Percentiles rank a stretch among this genome's conserved stretches.
phyloP scores from a whole-genome alignment of 176 grass and related monocot species.

The Avena atlantica region DNA sequence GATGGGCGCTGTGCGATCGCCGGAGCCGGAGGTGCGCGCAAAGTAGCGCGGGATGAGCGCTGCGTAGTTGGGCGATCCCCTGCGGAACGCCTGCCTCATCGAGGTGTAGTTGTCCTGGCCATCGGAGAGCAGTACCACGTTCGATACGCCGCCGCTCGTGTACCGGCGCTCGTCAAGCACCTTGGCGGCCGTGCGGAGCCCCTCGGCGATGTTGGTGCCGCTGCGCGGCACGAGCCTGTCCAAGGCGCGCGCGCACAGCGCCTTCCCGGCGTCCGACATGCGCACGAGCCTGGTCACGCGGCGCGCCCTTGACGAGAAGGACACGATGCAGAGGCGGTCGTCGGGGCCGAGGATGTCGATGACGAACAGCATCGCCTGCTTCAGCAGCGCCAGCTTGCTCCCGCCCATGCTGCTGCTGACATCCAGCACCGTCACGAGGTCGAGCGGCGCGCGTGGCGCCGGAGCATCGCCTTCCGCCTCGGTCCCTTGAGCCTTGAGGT shows the following conservation, averaged over 20 bases:
- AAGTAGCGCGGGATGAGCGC: constrained; percentile 44
- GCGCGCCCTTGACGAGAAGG: constrained; percentile 49
- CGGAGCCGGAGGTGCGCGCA: background rate
- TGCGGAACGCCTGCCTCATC: background rate
- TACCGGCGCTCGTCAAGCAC: constrained; percentile 47
- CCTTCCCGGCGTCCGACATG: constrained; percentile 47
- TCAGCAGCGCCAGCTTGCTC: constrained; percentile 40
- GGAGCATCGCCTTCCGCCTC: background rate
- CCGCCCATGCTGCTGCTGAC: constrained; percentile 54
- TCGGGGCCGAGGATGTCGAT: constrained; percentile 50
- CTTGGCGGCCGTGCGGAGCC: constrained; percentile 45
- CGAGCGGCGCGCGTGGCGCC: constrained; percentile 34
- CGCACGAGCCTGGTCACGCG: constrained; percentile 43
- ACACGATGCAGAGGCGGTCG: constrained; percentile 49
- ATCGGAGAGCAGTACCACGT: constrained; percentile 66
- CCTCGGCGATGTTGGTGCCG: constrained; percentile 52
- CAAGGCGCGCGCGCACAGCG: constrained; percentile 30
- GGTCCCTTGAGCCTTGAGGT: constrained; percentile 36
- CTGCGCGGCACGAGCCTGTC: constrained; percentile 30
- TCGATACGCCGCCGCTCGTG: constrained; percentile 52
- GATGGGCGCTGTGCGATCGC: constrained; percentile 33
- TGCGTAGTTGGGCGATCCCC: constrained; percentile 24
- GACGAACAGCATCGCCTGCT: constrained; percentile 54
- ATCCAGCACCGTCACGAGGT: constrained; percentile 52
- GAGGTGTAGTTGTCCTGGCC: constrained; percentile 54